Percentiles rank a stretch among this genome's conserved stretches.
These are phyloP conservation scores for Hypoxylon cercidicola DNA, from an alignment of 495 filamentous ascomycete species.

Conservation along the genomic window DNA sequence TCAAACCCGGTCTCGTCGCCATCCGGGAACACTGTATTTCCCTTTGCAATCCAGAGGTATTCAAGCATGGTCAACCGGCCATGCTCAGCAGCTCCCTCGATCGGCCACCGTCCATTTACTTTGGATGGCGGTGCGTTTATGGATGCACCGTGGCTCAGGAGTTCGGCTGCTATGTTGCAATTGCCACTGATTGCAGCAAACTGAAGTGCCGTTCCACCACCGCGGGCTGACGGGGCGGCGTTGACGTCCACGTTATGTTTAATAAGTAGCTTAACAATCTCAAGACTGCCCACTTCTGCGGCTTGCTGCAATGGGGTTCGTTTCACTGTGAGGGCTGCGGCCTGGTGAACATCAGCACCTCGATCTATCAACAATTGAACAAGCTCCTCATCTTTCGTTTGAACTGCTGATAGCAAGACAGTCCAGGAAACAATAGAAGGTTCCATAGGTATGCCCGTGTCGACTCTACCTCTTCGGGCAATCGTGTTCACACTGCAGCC, in stretches of 20 bases:
- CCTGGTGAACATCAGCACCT: constrained; percentile 43
- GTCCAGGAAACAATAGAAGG: background rate
- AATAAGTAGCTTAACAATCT: constrained; percentile 30
- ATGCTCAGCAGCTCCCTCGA: constrained; percentile 58
- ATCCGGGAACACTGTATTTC: background rate
- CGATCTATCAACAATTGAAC: constrained; percentile 46
- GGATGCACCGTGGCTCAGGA: constrained; percentile 36
- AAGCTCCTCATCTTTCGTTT: constrained; percentile 25
- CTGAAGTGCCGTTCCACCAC: constrained; percentile 41
- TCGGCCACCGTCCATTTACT: constrained; percentile 51
- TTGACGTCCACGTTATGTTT: constrained; percentile 24
- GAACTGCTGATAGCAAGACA: constrained; percentile 29
- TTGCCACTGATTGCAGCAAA: constrained; percentile 37
- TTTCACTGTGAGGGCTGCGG: background rate
- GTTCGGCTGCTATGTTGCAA: constrained; percentile 34
- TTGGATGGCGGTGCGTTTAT: constrained; percentile 32
- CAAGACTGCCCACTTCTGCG: constrained; percentile 44
- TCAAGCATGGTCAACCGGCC: constrained; percentile 58
- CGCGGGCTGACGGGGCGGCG: constrained; percentile 35
- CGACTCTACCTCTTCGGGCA: background rate
- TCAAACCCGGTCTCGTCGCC: constrained; percentile 20
- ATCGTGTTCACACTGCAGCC: constrained; percentile 1
- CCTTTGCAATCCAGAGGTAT: constrained; percentile 48
- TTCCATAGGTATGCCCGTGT: too few species aligned
- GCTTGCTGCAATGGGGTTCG: constrained; percentile 44